Base-by-base conservation (phyloP, 768 basidiomycete species). In the Russula sp. region DNA sequence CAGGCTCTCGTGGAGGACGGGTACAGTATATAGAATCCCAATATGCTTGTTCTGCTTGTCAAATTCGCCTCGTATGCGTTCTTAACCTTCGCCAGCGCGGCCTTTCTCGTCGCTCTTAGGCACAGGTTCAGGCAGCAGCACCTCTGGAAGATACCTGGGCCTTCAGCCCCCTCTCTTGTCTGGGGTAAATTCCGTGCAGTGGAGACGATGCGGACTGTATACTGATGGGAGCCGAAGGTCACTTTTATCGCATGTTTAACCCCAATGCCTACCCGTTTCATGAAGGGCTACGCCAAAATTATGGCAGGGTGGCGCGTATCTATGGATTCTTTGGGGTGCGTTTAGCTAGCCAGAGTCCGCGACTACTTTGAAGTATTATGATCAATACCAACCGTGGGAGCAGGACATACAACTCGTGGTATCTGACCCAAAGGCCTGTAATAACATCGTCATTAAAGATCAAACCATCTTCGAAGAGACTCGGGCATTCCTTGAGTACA, bases 341-440 rank as follows among this genome's bases (percentile, higher is more conserved):
- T 20, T 13, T 37, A 2, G 14, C 44, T n/a, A 42, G 31, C 34
- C 4, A n/a, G 34, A 14, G 31, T 13, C 34, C 8, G 6, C 32
- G n/a, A 39, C 48, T 50, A 9, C 27, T 6, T 18, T n/a, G 14
- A 7, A 8, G 14, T 27, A 7, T 37, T n/a, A 50, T 39, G 39
- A 9, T 27, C 35, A 27, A 39, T 40, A n/a, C 10, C 14, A 8
- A 18, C 44, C 35, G 13, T 40, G 47, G 2, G 49, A 7, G 14
- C 39, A 64, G 57, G 42, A 59, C 39, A 13, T 45, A 10, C 50
- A 59, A 6, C 52, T 54, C 20, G 54, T 62, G 9, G 35, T 62
- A 50, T 54, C 64, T 18, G 55, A 62, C 20, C 44, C 60, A 13
- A 44, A 49, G 34, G 61, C 59, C n/a, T 53, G 34, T 35, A 52